Evolutionary conservation across 1,284 basidiomycete genomes (phyloP), one percentile per base, ranked within the genome.

Genomic region (Hemileia vastatrix): DNA sequence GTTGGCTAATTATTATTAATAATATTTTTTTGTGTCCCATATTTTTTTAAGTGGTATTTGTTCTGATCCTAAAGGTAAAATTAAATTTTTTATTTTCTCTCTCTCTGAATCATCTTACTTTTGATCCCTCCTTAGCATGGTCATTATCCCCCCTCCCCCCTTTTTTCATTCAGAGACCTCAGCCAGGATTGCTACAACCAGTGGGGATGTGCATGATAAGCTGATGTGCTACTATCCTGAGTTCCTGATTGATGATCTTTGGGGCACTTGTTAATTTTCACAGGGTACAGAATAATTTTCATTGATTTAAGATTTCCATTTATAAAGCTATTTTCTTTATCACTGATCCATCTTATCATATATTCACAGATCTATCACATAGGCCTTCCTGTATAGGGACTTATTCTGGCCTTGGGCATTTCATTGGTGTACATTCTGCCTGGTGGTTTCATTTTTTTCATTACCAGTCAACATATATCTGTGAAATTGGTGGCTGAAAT

Each of bases 181-280:
- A n/a, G n/a, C n/a, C n/a, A n/a, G n/a, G n/a, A n/a, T n/a, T n/a
- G n/a, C n/a, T n/a, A n/a, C n/a, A n/a, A n/a, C n/a, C n/a, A n/a
- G n/a, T 65, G 91, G 95, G 68, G 94, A 98, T 76, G 89, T 98
- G 60, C 94, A 98, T 74, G 86, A 89, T 66, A 94, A 93, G 78
- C 80, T 97, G 59, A 98, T 98, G 94, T 80, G 85, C 60, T 83
- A 86, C 66, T 98, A 98, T 75, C 86, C 86, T 0, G 90, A 95
- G 91, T 96, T 0, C 94, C 94, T 0, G 85, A 93, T 73, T 97
- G 91, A 91, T 87, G 83, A 69, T 70, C 68, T 58, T 55, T 79
- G 1, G 64, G 79, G 23, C 80, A 84, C 6, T 84, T 91, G 66
- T 75, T 83, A 3, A 71, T 84, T 4, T 89, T 87, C 69, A 86